Percentiles rank a stretch among this genome's conserved stretches.
These are phyloP conservation scores for Nemania sp. DNA, from an alignment of 2,329 filamentous ascomycete genomes.

Conservation along the genomic window DNA sequence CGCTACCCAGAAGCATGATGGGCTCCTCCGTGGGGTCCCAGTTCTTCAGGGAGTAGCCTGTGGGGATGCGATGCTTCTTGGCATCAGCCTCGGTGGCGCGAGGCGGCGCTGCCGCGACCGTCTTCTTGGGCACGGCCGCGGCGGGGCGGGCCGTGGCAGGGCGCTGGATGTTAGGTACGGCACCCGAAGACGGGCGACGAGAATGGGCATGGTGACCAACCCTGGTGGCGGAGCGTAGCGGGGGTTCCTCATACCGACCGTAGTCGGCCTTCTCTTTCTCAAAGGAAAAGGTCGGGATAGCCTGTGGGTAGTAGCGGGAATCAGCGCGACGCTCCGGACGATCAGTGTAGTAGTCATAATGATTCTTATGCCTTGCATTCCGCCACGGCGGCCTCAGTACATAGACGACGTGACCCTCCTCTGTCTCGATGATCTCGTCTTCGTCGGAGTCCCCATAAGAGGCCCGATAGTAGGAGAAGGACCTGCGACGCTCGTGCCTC, in stretches of 20 bases:
- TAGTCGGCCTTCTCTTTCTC: conserved; percentile 49
- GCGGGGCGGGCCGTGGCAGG: conserved; percentile 57
- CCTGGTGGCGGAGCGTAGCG: conserved; percentile 47
- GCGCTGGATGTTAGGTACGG: conserved; percentile 50
- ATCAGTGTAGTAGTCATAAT: conserved; percentile 48
- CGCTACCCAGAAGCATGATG: conserved; percentile 90
- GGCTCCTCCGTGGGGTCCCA: conserved; percentile 96
- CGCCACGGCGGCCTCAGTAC: conserved; percentile 57
- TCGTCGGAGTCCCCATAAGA: conserved; percentile 68
- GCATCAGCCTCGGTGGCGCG: conserved; percentile 65
- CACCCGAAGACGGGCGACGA: conserved; percentile 54
- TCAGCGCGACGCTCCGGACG: conserved; percentile 63
- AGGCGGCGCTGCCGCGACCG: conserved; percentile 36
- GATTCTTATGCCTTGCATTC: conserved; percentile 42
- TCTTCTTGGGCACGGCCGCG: conserved; percentile 48
- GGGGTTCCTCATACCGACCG: conserved; percentile 47
- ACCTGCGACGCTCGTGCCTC: conserved; percentile 59
- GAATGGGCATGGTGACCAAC: conserved; percentile 46
- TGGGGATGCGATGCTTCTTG: conserved; percentile 73
- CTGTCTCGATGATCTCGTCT: conserved; percentile 62
- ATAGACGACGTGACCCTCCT: conserved; percentile 52
- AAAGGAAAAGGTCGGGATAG: conserved; percentile 40
- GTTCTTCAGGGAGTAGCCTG: conserved; percentile 94
- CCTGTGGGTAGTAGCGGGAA: conserved; percentile 61
- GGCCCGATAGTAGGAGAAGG: conserved; percentile 63